These are phyloP conservation scores for Phytophthora chlamydospora DNA, from an alignment of 352 stramenopile species.

Conservation along the genomic window DNA sequence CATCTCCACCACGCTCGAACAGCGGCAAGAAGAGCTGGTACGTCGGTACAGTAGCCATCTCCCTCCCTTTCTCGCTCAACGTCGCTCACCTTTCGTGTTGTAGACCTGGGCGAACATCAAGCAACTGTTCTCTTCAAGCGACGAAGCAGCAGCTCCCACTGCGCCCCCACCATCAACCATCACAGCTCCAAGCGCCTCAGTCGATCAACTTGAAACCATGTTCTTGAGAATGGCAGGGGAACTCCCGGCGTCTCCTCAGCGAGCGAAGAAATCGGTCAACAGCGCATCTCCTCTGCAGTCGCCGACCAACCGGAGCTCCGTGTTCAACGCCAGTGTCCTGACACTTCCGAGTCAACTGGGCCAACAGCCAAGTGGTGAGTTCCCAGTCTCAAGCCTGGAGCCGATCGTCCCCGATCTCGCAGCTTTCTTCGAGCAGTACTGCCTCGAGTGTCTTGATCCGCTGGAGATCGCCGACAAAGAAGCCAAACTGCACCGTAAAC, in stretches of 20 bases:
- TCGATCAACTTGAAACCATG: slow-evolving; percentile 22
- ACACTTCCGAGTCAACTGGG: neutral
- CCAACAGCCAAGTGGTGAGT: neutral
- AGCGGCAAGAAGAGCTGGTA: slow-evolving; percentile 31
- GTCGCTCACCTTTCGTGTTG: slow-evolving; percentile 1
- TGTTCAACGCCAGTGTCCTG: slow-evolving; percentile 4
- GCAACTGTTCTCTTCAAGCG: slow-evolving; percentile 13
- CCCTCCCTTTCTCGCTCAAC: neutral
- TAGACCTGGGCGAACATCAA: slow-evolving; percentile 21
- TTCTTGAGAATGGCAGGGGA: slow-evolving; percentile 26
- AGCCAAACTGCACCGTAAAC: slow-evolving; percentile 41
- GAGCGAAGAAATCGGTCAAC: neutral
- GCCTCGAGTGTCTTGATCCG: slow-evolving; percentile 24
- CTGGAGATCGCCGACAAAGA: slow-evolving; percentile 36
- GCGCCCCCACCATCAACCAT: neutral
- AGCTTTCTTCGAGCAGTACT: slow-evolving; percentile 35
- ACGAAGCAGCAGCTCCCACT: neutral
- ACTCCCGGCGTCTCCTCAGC: slow-evolving; percentile 2
- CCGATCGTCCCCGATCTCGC: slow-evolving; percentile 16
- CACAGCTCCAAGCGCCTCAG: neutral
- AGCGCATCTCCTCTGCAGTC: slow-evolving; percentile 14
- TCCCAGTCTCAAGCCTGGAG: slow-evolving; percentile 8
- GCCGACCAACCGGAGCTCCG: slow-evolving; percentile 9
- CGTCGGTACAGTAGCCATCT: neutral
- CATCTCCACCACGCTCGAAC: slow-evolving; percentile 25